Conservation (phyloP, 768 basidiomycete species). For the Pisolithus tinctorius region DNA sequence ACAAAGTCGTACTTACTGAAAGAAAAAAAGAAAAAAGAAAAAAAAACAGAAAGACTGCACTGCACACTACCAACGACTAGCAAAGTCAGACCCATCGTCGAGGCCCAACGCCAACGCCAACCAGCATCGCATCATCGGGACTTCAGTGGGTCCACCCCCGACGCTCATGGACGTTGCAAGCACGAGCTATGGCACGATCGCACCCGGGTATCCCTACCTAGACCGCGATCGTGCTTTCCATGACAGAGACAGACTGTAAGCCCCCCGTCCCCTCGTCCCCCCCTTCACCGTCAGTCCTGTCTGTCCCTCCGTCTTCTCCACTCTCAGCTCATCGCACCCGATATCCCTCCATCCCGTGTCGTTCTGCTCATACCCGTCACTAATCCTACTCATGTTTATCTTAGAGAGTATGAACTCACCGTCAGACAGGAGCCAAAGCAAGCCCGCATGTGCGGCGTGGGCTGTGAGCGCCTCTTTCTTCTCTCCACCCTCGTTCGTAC, state of each 20-base stretch:
- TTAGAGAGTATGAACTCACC: constrained; percentile 76
- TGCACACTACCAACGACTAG: background rate
- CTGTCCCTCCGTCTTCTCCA: constrained; percentile 7
- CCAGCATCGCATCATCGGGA: too few relatives aligned
- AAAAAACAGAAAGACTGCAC: too few relatives aligned
- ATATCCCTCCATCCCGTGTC: background rate
- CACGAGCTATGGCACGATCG: constrained; percentile 18
- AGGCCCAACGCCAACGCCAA: too few relatives aligned
- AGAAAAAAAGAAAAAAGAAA: too few relatives aligned
- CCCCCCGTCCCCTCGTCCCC: constrained; percentile 7
- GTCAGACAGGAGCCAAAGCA: constrained; percentile 92
- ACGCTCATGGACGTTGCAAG: constrained; percentile 19
- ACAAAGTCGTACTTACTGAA: too few relatives aligned
- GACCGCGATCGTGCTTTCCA: constrained; percentile 21
- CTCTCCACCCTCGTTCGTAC: background rate
- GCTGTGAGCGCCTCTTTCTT: constrained; percentile 55
- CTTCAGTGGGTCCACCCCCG: background rate
- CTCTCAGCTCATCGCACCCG: background rate
- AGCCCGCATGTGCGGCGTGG: constrained; percentile 85
- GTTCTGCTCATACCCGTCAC: constrained; percentile 1
- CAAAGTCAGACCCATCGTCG: background rate
- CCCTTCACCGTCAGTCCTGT: constrained; percentile 8
- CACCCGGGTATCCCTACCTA: constrained; percentile 19
- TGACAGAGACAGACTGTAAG: constrained; percentile 35
- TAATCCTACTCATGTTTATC: constrained; percentile 9